A percentile compares a stretch with the other conserved stretches of the same genome.
These are phyloP conservation scores for Penicillium sp. DNA, from an alignment of 2,329 filamentous ascomycete species.

Conservation along the genomic window DNA sequence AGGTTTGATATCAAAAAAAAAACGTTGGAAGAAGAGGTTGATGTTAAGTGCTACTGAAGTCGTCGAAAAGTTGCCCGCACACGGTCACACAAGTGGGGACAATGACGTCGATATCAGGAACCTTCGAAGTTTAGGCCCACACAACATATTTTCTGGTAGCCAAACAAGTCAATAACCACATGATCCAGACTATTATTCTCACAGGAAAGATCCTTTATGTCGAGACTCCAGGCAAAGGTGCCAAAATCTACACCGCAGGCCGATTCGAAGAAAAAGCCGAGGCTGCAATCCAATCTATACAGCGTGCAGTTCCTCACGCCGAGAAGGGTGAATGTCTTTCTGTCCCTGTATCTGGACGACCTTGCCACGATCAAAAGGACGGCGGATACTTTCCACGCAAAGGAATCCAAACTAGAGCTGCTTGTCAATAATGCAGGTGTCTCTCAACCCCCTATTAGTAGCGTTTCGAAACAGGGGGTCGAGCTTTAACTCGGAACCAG, in stretches of 20 bases:
- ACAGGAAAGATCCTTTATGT: slow-evolving; percentile 20
- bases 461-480: slow-evolving; percentile 26
- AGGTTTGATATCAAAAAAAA: neutral
- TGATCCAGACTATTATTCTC: too few species aligned
- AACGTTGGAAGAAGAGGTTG: neutral
- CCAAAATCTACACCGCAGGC: slow-evolving; percentile 24
- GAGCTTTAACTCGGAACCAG: slow-evolving; percentile 40
- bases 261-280: slow-evolving; percentile 25
- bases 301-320: neutral
- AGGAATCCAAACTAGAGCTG: slow-evolving; percentile 39
- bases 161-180: neutral
- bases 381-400: slow-evolving; percentile 12
- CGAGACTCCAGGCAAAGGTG: too few species aligned
- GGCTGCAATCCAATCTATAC: neutral
- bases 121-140: neutral
- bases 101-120: neutral
- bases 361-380: slow-evolving; percentile 26
- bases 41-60: neutral
- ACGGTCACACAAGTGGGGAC: neutral
- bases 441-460: slow-evolving; percentile 28
- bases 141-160: neutral
- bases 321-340: neutral
- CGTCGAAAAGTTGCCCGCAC: neutral
- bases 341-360: neutral
- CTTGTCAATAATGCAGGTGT: slow-evolving; percentile 47